A percentile compares a stretch with the other conserved stretches of the same genome.
Conservation (phyloP, 345 rosid genomes). For the Hevea brasiliensis region DNA sequence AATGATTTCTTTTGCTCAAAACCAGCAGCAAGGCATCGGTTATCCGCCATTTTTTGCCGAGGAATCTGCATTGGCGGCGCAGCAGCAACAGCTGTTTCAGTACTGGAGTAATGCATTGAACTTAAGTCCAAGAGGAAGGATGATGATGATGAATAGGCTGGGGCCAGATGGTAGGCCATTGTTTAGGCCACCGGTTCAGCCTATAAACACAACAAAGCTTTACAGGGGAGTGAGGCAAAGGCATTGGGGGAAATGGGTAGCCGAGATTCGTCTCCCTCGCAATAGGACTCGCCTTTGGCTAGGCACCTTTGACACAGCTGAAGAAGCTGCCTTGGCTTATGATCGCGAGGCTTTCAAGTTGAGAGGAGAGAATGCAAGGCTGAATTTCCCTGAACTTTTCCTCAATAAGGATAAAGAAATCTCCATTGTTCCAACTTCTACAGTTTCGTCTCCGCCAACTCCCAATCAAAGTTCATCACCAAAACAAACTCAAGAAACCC, state of each 20-base stretch:
- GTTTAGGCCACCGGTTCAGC: constrained; percentile 59
- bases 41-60: constrained; percentile 37
- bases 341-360: constrained; percentile 88
- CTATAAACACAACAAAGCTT: constrained; percentile 69
- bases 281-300: constrained; percentile 94
- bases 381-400: constrained; percentile 83
- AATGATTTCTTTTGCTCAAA: constrained; percentile 76
- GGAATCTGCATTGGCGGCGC: constrained; percentile 34
- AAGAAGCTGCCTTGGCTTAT: constrained; percentile 90
- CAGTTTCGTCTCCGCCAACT: constrained; percentile 31
- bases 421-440: constrained; percentile 31
- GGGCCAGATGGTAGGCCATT: constrained; percentile 61
- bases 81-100: constrained; percentile 59
- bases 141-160: constrained; percentile 70
- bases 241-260: constrained; percentile 99
- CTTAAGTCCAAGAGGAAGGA: constrained; percentile 73
- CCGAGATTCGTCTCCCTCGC: constrained; percentile 93
- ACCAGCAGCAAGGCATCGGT: constrained; percentile 32
- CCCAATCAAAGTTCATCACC: constrained; percentile 26
- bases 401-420: constrained; percentile 49
- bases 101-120: constrained; percentile 62
- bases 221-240: constrained; percentile 93
- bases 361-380: constrained; percentile 82
- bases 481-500: constrained; percentile 13
- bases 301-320: constrained; percentile 90